Base-by-base conservation (phyloP, 345 rosid genomes). In the Boechera divaricarpa region DNA sequence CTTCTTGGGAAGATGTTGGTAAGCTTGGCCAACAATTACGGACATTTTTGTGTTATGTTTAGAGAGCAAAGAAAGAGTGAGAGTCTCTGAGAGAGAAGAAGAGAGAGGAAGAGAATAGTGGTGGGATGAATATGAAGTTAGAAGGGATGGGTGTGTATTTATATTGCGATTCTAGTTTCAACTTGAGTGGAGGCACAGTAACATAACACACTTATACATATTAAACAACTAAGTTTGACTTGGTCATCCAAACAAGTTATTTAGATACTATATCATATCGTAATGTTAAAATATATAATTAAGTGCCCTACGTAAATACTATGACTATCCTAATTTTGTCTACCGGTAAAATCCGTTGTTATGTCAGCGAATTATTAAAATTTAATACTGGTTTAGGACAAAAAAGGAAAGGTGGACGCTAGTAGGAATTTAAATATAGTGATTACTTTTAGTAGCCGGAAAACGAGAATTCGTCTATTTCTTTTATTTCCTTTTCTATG, bases 1-100 rank as follows among this genome's bases (percentile, higher is more conserved):
- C 3, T 58, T 78, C 44, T 65, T 39, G 31, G 54, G 69, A 38
- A 72, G 63, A 31, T 78, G 32, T 13, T 65, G 55, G 38, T 57
- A 49, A 71, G 73, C 62, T 72, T 78, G 68, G 52, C 64, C 0
- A 49, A 64, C 28, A 18, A 58, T 49, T 13, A 58, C 24, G 0
- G 77, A 78, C 77, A 70, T 70, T 35, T 52, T 28, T 28, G 8
- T 2, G 53, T 39, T 75, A 2, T 61, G 36, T 62, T 44, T 31
- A 21, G 48, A 76, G 64, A 53, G 39, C 15, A 41, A 42, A 60
- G 48, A 10, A 49, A 47, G 67, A 65, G 67, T 10, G 1, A 53
- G 18, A 3, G 38, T 35, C 44, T 10, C 38, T 5, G 7, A 28
- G 42, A 38, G 42, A 39, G 42, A 39, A 9, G 11, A 6, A 74